Evolutionary conservation across 352 stramenopile genomes (phyloP).

Genomic region (Pythium guiyangense): DNA sequence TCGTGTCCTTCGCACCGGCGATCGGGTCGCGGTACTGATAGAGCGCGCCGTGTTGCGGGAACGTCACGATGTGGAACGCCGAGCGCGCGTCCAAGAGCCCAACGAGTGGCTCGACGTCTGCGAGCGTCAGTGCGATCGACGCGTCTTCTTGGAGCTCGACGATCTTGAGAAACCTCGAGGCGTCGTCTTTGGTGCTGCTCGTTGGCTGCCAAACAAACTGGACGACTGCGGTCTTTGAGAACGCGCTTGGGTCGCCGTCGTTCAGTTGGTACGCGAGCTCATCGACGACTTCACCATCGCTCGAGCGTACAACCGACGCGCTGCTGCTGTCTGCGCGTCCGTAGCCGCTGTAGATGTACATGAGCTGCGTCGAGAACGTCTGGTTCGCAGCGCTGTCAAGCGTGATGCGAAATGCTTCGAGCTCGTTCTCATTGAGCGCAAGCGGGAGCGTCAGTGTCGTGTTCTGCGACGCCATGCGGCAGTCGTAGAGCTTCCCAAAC

Average conservation of each 20-base stretch:
- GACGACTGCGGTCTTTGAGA: constrained; percentile 8
- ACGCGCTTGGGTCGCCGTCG: constrained; percentile 23
- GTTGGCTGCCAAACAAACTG: constrained; percentile 2
- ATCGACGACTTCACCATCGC: constrained; percentile 20
- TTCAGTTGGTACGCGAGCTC: constrained; percentile 49
- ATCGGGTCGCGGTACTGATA: constrained; percentile 37
- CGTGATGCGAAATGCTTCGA: constrained; percentile 28
- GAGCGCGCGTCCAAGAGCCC: constrained; percentile 25
- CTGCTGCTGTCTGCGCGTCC: neutral
- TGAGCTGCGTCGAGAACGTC: constrained; percentile 41
- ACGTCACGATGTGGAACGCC: constrained; percentile 25
- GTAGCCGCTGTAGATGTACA: constrained; percentile 40
- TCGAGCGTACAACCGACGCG: neutral
- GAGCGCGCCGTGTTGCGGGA: constrained; percentile 40
- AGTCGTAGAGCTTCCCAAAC: constrained; percentile 57
- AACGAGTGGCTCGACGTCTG: constrained; percentile 33
- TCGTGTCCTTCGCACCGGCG: neutral
- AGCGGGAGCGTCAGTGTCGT: constrained; percentile 5
- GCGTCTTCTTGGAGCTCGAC: constrained; percentile 58
- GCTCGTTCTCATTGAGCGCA: constrained; percentile 5
- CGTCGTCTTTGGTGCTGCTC: neutral
- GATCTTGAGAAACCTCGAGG: constrained; percentile 5
- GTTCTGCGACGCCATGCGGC: constrained; percentile 21
- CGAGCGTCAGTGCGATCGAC: constrained; percentile 25
- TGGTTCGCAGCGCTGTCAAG: constrained; percentile 13